Base-by-base conservation (phyloP, 345 rosid genomes). In the Mangifera indica region DNA sequence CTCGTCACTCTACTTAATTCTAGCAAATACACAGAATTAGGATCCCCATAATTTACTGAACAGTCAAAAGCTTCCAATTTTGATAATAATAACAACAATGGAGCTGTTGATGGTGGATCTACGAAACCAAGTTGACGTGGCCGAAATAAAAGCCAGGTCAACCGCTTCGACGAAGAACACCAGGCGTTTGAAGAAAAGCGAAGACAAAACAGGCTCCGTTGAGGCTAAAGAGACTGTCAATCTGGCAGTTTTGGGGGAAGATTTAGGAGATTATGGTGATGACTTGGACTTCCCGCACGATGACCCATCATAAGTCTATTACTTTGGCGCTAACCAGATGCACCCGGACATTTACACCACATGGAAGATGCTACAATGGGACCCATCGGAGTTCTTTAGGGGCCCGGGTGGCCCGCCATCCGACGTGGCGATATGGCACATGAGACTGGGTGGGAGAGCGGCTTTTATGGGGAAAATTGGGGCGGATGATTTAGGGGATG, bases 301-400 rank as follows among this genome's bases (percentile, higher is more conserved):
- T 0, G 82, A 85, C n/a, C 97, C 98, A 62, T 97, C 97, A 21
- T 76, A 92, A 32, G 71, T 92, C 21, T 90, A 97, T 90, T 94
- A 97, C 74, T 92, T 94, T 67, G 98, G 97, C 7, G 86, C 97
- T 7, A 79, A 87, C 10, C 91, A 75, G 70, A 86, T 88, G 96
- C 92, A 95, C 60, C 97, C 90, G 68, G 97, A 95, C 58, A 90
- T 84, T 0, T 92, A 95, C 83, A 90, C 96, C 20, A 81, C 87
- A 77, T 92, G 98, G 98, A 95, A 92, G 81, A 87, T 87, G 97
- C 83, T 95, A 24, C 98, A 92, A 79, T 92, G 96, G 97, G 91
- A 89, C 64, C 98, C 98, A 14, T 96, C 98, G 53, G 97, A 95
- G 83, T 92, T 92, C 71, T 88, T 77, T 4, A 73, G 97, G 70